Evolutionary conservation across 208 protist genomes (phyloP).

Genomic region (Leishmania turanica): DNA sequence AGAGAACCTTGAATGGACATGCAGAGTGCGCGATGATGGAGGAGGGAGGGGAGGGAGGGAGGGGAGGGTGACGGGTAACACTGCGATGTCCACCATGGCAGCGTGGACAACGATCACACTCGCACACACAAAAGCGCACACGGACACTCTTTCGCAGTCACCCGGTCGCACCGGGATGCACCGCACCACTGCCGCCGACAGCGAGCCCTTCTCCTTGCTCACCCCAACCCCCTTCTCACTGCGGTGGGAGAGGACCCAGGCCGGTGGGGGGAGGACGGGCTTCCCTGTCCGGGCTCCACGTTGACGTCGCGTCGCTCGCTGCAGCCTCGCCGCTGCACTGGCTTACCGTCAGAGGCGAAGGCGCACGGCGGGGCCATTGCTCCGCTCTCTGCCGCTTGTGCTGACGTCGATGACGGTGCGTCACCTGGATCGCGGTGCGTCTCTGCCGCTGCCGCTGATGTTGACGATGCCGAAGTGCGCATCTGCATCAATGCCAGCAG

Average conservation of each 20-base stretch:
- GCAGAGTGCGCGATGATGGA: not conserved
- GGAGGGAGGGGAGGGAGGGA: not conserved
- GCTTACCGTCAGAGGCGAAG: not conserved
- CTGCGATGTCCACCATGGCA: not conserved
- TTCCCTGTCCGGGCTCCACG: conserved; percentile 1
- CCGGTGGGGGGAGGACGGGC: conserved; percentile 6
- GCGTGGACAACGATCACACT: not conserved
- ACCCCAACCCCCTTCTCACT: not conserved
- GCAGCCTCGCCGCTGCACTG: conserved; percentile 17
- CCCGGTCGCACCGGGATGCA: not conserved
- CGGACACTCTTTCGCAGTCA: not conserved
- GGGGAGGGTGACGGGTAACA: not conserved
- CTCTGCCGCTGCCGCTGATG: not conserved
- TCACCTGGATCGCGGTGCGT: not conserved
- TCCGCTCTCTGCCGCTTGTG: not conserved
- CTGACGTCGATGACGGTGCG: not conserved
- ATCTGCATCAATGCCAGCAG: conserved; percentile 25
- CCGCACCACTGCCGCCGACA: not conserved
- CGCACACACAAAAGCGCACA: not conserved
- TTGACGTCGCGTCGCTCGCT: conserved; percentile 30
- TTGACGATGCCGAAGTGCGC: not conserved
- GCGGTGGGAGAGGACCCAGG: not conserved
- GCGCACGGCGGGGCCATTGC: not conserved
- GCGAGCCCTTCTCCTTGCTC: not conserved
- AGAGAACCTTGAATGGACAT: not conserved